Evolutionary conservation across 306 rosid species (phyloP), one percentile per base, ranked within the genome.

Genomic region (Chamaecrista fasciculata): DNA sequence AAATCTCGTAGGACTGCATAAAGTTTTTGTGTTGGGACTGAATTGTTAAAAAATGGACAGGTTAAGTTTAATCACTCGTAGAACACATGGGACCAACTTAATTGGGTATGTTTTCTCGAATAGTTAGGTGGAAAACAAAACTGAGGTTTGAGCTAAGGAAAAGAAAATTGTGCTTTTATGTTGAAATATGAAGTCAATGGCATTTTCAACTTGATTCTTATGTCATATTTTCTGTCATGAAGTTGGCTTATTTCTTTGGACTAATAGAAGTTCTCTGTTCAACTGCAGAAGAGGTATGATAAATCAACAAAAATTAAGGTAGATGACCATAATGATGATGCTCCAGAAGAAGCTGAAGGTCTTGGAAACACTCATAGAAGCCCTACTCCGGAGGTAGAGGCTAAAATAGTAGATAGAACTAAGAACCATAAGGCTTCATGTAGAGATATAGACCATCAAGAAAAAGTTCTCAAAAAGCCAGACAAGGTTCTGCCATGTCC

Each of bases 401-500:
- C 34, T 8, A 61, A 69, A 43, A 69, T 60, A 62, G 56, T 19
- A 61, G 71, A 64, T 37, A 70, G 57, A 49, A 71, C 53, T n/a
- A 75, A 67, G 61, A 79, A 79, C 44, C 55, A 71, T 29, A 73
- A 9, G 44, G 69, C 62, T 47, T 26, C 34, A 20, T 78, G 57
- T 59, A 67, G 76, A 28, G 82, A 79, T 62, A 37, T 48, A 15
- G 78, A 72, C 64, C 68, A 19, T 25, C 78, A 76, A 68, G 86
- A 71, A 63, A 89, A 80, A 69, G 63, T 26, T 70, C 61, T 82
- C 19, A 78, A 67, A 73, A 87, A 75, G 82, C 87, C 87, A 29
- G 79, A 83, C 76, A 73, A 81, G 79, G 66, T 90, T 68, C 83
- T 85, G 25, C 84, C 82, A 6, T 86, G 89, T 65, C 88, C 96